Evolutionary conservation across 176 grass and related monocot genomes (phyloP).

Genomic region (Aegilops speltoides): DNA sequence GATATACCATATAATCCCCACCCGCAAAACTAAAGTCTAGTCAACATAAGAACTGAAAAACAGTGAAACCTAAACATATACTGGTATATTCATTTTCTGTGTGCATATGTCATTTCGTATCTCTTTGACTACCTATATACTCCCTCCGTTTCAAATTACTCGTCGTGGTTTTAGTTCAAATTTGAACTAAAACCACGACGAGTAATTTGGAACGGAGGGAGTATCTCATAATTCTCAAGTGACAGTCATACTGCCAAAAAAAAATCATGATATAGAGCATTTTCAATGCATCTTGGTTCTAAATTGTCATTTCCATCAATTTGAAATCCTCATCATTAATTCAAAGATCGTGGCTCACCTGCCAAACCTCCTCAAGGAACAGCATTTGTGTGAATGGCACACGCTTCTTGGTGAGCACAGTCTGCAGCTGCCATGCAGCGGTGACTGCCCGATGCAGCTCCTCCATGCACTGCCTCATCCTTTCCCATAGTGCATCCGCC

Average conservation of each 20-base stretch:
- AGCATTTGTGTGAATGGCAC: conserved; percentile 93
- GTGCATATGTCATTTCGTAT: not conserved
- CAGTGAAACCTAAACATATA: not conserved
- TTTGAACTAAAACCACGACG: too few species aligned
- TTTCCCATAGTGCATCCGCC: conserved; percentile 82
- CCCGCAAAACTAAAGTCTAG: not conserved
- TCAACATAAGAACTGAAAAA: not conserved
- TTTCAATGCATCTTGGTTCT: not conserved
- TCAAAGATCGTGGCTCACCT: conserved; percentile 49
- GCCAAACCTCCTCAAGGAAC: conserved; percentile 98
- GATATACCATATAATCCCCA: not conserved
- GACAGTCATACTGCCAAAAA: not conserved
- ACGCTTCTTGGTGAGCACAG: conserved; percentile 92
- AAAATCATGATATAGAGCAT: not conserved
- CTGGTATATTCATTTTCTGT: not conserved
- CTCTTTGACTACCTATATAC: not conserved
- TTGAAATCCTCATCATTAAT: not conserved
- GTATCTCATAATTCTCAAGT: not conserved
- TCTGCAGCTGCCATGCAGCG: conserved; percentile 91
- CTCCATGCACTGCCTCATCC: conserved; percentile 93
- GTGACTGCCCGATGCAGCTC: conserved; percentile 69
- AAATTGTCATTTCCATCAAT: not conserved
- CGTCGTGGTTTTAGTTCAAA: too few species aligned
- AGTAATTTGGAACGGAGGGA: too few species aligned
- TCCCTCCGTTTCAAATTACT: too few species aligned